Evolutionary conservation across 2,329 filamentous ascomycete species (phyloP), one percentile per base, ranked within the genome.

Genomic region (Aspergillus intermedius): DNA sequence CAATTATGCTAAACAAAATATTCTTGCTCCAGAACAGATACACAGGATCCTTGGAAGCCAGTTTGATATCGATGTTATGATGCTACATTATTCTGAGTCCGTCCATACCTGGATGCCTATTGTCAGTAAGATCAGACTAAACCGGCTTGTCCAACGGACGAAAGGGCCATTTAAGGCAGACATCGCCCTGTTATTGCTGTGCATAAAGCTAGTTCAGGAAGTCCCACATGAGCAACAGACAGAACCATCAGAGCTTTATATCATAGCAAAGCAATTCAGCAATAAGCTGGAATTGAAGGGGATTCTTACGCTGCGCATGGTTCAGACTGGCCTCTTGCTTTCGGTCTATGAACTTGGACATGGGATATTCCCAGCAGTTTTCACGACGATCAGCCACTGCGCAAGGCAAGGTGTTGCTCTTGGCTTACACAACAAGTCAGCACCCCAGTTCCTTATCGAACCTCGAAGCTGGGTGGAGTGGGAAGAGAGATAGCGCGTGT

Each of bases 331-430:
- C 12, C 19, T 49, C 8, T 15, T 49, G n/a, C 32, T 49, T 37
- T 19, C 34, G n/a, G 21, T 49, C 13, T 49, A 49, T 34, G 48
- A 46, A 23, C 35, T 49, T 13, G 48, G 44, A 12, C 48, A 51
- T 22, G 49, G 46, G 6, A 48, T 48, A 9, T 48, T 49, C 46
- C 47, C 46, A 2, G 41, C 46, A 7, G 46, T 46, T 15, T 48
- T 48, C 13, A 28, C 37, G 19, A 40, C 42, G 2, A 45, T 51
- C 19, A 40, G 49, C 12, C 17, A 8, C 15, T 48, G 48, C 35
- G 48, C 48, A 15, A 49, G 48, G 17, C 21, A 30, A n/a, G 42
- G 21, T 8, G 23, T 44, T 44, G 22, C 42, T 30, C 12, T 44
- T 25, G 42, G 42, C 6, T 9, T 44, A 25, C 42, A 44, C 12